These are phyloP conservation scores for Cylindrotheca fusiformis DNA, from an alignment of 108 stramenopile genomes.

Conservation along the genomic window DNA sequence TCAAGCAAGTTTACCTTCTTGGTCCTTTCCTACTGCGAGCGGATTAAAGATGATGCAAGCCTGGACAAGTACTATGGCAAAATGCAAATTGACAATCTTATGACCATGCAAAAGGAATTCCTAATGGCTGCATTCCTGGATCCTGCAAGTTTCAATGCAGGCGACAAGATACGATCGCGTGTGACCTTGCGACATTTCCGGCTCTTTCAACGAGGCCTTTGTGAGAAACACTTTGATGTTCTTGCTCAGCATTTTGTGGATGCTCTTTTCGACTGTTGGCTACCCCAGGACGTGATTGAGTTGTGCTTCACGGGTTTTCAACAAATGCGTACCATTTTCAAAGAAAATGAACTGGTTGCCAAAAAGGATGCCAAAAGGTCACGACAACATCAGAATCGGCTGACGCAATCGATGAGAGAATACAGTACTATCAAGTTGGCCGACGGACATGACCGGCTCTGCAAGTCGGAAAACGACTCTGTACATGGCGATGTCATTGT, in stretches of 20 bases:
- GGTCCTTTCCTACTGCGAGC: not conserved
- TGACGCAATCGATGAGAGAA: no score
- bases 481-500: no score
- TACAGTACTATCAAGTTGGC: no score
- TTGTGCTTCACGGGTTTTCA: not conserved
- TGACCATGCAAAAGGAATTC: not conserved
- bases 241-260: not conserved
- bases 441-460: no score
- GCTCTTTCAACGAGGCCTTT: not conserved
- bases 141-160: not conserved
- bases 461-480: no score
- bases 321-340: not conserved
- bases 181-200: not conserved
- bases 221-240: not conserved
- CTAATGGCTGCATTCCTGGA: not conserved
- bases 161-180: not conserved
- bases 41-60: not conserved
- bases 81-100: not conserved
- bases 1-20: not conserved
- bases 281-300: not conserved
- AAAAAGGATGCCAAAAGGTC: no score
- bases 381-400: no score
- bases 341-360: not conserved
- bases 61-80: not conserved
- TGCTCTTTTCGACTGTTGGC: not conserved